Evolutionary conservation across 257 asterid genomes (phyloP), one percentile per base, ranked within the genome.

Genomic region (Fraxinus pennsylvanica): DNA sequence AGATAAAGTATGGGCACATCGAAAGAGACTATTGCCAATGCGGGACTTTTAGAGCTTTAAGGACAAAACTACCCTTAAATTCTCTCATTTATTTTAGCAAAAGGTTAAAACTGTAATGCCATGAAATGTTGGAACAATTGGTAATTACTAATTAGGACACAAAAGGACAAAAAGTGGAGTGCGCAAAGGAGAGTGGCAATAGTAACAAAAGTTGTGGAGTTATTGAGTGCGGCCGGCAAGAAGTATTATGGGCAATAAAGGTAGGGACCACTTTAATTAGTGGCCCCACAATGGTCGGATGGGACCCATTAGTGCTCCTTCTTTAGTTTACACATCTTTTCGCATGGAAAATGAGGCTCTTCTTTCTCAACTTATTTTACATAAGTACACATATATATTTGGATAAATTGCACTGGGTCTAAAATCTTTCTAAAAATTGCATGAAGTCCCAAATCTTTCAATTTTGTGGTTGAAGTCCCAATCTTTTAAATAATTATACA

Each of bases 291-390:
- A 25, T 10, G 32, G 29, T 22, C 13, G 39, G 73, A 1, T 32
- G 71, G 76, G 70, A 74, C 41, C 71, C 84, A 78, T 76, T 3
- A 13, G 13, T 91, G 96, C 83, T 80, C 86, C 88, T 83, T 73
- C 82, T 85, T 87, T 86, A 73, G 89, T 39, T 80, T 78, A 80
- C 87, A 87, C 85, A 86, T 41, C 50, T 41, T 41, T 41, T 41
- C 50, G 50, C 50, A 10, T 9, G 27, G 65, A n/a, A 41, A 22
- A 59, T 59, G 19, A 10, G 36, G 35, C 69, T 25, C 32, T 27
- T 61, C 33, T 63, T 52, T 52, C 63, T 6, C 21, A 5, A 41
- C 14, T 41, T 9, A 41, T 41, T 41, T 41, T 2, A 41, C 50
- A 41, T 2, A 41, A 1, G 47, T 41, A 41, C 43, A 6, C 9